Conservation (phyloP, 352 stramenopile genomes). For the Hyaloperonospora brassicae region DNA sequence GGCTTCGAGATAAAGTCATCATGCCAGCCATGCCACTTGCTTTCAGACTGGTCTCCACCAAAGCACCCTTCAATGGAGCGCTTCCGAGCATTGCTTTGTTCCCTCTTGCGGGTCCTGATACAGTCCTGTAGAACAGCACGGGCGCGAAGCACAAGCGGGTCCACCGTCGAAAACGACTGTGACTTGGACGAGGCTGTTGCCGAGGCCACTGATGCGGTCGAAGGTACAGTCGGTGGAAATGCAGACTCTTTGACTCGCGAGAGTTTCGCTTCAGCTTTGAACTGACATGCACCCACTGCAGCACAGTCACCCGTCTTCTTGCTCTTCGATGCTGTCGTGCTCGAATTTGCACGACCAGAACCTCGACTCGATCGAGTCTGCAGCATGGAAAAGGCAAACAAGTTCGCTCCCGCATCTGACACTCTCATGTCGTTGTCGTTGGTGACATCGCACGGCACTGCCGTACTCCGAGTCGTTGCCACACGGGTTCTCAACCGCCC, state of each 20-base stretch:
- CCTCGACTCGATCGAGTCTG: slow-evolving; percentile 13
- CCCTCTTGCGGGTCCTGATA: slow-evolving; percentile 48
- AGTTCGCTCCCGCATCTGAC: slow-evolving; percentile 7
- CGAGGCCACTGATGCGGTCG: slow-evolving; percentile 35
- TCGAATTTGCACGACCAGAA: slow-evolving; percentile 2
- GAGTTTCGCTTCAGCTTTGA: slow-evolving; percentile 15
- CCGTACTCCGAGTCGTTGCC: slow-evolving; percentile 4
- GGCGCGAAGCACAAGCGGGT: slow-evolving; percentile 55
- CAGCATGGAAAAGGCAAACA: slow-evolving; percentile 18
- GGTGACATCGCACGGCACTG: slow-evolving; percentile 19
- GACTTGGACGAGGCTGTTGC: slow-evolving; percentile 37
- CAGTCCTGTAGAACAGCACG: slow-evolving; percentile 64
- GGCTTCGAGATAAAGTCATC: slow-evolving; percentile 32
- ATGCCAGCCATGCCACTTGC: slow-evolving; percentile 28
- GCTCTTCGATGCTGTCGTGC: slow-evolving; percentile 7
- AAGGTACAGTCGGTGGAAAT: slow-evolving; percentile 21
- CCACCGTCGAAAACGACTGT: slow-evolving; percentile 31
- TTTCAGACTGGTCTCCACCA: slow-evolving; percentile 28
- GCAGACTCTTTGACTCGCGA: slow-evolving; percentile 13
- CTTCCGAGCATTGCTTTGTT: slow-evolving; percentile 53
- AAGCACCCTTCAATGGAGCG: slow-evolving; percentile 52
- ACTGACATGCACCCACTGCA: slow-evolving; percentile 7
- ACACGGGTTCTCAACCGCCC: slow-evolving; percentile 8
- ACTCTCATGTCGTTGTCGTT: slow-evolving; percentile 24
- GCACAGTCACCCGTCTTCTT: slow-evolving; percentile 5